Evolutionary conservation across 2,329 filamentous ascomycete genomes (phyloP).

Genomic region (Fusarium devonianum): DNA sequence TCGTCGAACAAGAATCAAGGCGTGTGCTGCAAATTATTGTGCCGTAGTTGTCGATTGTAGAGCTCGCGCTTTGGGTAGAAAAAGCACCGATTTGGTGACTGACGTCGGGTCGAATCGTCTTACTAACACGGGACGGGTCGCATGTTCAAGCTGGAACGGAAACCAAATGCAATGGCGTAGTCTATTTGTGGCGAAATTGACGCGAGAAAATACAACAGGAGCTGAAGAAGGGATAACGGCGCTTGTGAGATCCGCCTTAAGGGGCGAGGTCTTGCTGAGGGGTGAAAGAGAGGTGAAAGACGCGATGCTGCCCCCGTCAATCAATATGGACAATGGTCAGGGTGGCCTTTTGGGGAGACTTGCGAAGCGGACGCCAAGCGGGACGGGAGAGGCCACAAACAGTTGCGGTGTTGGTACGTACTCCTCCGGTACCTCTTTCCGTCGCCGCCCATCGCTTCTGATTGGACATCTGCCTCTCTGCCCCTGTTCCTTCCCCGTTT

Average conservation of each 20-base stretch:
- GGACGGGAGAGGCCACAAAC: conserved; percentile 10
- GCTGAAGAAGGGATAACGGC: conserved; percentile 1
- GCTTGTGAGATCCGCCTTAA: not conserved
- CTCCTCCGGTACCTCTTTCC: conserved; percentile 4
- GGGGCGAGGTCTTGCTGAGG: conserved; percentile 7
- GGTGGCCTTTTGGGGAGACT: conserved; percentile 33
- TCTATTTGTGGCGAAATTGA: not conserved
- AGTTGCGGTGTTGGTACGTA: conserved; percentile 37
- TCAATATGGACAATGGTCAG: conserved; percentile 34
- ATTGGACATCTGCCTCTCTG: not conserved
- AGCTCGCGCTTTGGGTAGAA: conserved; percentile 14
- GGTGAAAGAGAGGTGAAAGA: conserved; percentile 16
- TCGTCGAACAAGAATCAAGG: conserved; percentile 14
- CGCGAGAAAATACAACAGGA: not conserved
- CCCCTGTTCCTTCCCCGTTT: no score
- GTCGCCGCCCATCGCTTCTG: no score
- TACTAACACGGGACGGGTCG: conserved; percentile 34
- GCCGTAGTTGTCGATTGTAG: conserved; percentile 21
- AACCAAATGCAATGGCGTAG: conserved; percentile 2
- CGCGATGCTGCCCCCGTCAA: conserved; percentile 14
- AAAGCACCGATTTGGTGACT: conserved; percentile 31
- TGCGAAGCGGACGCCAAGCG: conserved; percentile 24
- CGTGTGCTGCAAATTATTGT: no score
- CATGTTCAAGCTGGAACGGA: conserved; percentile 25
- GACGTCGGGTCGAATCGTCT: conserved; percentile 34